A percentile compares a stretch with the other conserved stretches of the same genome.
Evolutionary conservation across 768 basidiomycete species (phyloP).

Genomic region (Termitomyces titanicus): DNA sequence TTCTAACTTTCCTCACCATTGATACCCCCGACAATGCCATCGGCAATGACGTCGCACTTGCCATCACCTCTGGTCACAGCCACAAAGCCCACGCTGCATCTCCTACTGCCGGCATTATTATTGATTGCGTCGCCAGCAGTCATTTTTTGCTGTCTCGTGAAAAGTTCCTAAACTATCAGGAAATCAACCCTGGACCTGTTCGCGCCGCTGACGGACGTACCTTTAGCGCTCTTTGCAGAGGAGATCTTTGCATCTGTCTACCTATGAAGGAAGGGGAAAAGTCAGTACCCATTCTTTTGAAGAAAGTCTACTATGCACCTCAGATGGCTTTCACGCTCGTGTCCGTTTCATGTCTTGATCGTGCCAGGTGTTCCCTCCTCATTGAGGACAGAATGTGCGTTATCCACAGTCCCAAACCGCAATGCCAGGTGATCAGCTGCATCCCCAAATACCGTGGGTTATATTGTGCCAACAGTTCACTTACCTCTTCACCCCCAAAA

Average conservation of each 20-base stretch:
- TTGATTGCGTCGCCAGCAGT: too few relatives aligned
- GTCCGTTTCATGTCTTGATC: slow-evolving; percentile 20
- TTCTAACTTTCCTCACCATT: not conserved
- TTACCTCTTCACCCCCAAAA: slow-evolving; percentile 1
- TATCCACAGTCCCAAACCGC: slow-evolving; percentile 16
- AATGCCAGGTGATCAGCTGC: slow-evolving; percentile 13
- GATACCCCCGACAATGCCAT: not conserved
- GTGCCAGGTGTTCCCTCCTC: slow-evolving; percentile 12
- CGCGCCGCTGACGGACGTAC: not conserved
- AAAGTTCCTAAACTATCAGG: not conserved
- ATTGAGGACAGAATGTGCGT: slow-evolving; percentile 18
- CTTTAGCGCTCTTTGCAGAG: not conserved
- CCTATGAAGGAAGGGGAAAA: not conserved
- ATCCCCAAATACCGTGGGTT: slow-evolving; percentile 23
- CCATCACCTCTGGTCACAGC: not conserved
- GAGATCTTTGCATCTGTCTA: slow-evolving; percentile 15
- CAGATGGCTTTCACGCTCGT: slow-evolving; percentile 22
- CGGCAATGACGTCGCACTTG: not conserved
- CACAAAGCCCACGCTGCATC: not conserved
- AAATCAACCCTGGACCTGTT: not conserved
- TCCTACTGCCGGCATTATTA: too few relatives aligned
- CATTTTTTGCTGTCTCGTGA: not conserved
- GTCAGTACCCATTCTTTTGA: slow-evolving; percentile 6
- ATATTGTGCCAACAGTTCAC: slow-evolving; percentile 17
- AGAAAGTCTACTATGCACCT: slow-evolving; percentile 14